Conservation (phyloP, 768 basidiomycete genomes). For the Suillus occidentalis region DNA sequence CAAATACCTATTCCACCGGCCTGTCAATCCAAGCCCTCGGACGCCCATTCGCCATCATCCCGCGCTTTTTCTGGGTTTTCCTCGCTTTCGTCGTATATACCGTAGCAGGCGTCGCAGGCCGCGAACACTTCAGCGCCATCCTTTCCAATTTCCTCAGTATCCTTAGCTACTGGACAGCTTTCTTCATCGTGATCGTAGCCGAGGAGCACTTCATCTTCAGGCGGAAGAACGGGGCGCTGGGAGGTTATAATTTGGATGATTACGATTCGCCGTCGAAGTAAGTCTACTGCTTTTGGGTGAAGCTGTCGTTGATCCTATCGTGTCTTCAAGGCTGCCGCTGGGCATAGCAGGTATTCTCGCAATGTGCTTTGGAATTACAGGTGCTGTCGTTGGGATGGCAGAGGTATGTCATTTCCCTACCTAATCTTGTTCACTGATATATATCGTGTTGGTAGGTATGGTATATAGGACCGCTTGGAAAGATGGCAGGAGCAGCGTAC, state of each 20-base stretch:
- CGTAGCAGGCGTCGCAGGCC: conserved; percentile 41
- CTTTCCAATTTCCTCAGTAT: conserved; percentile 45
- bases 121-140: conserved; percentile 45
- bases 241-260: conserved; percentile 52
- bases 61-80: conserved; percentile 47
- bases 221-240: conserved; percentile 37
- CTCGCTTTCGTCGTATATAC: conserved; percentile 41
- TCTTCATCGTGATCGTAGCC: conserved; percentile 45
- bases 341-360: conserved; percentile 51
- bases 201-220: conserved; percentile 52
- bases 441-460: conserved; percentile 30
- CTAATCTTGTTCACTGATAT: background rate
- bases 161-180: conserved; percentile 46
- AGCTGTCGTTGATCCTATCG: background rate
- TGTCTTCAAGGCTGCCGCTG: conserved; percentile 39
- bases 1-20: conserved; percentile 47
- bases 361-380: conserved; percentile 44
- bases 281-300: conserved; percentile 5
- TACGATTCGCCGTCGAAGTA: conserved; percentile 44
- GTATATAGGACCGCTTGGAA: conserved; percentile 52
- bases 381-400: conserved; percentile 55
- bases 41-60: conserved; percentile 42
- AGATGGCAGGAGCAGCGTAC: conserved; percentile 38
- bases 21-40: conserved; percentile 47
- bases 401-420: conserved; percentile 25